Conservation (phyloP, 2,329 filamentous ascomycete genomes). For the Aspergillus sp. region DNA sequence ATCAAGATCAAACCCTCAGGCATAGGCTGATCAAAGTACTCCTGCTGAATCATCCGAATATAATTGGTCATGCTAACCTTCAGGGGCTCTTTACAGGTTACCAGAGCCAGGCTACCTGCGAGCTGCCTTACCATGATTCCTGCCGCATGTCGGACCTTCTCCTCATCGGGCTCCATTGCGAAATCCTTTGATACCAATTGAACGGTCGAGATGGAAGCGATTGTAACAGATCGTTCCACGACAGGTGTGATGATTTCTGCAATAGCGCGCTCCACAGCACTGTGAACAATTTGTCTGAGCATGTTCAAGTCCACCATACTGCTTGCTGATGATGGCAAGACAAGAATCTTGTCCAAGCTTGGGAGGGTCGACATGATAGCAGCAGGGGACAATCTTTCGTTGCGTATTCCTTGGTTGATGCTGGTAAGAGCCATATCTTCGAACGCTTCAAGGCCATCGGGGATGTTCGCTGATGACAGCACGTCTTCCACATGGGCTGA, state of each 20-base stretch:
- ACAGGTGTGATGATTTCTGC: slow-evolving; percentile 97
- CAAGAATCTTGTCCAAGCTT: slow-evolving; percentile 73
- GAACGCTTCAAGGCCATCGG: slow-evolving; percentile 72
- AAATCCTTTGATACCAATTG: slow-evolving; percentile 97
- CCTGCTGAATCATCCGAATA: slow-evolving; percentile 75
- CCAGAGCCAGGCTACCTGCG: slow-evolving; percentile 85
- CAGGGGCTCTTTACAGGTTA: slow-evolving; percentile 97
- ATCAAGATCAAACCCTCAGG: slow-evolving; percentile 95
- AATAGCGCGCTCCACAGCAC: slow-evolving; percentile 81
- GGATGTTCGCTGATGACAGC: slow-evolving; percentile 51
- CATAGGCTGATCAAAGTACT: slow-evolving; percentile 63
- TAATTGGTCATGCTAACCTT: slow-evolving; percentile 97
- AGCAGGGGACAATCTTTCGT: slow-evolving; percentile 70
- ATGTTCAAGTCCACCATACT: slow-evolving; percentile 69
- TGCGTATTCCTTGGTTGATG: slow-evolving; percentile 62
- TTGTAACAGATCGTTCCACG: slow-evolving; percentile 94
- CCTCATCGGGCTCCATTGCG: slow-evolving; percentile 84
- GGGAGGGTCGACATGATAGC: slow-evolving; percentile 76
- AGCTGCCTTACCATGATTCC: slow-evolving; percentile 93
- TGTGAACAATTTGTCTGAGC: slow-evolving; percentile 69
- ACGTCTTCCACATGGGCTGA: slow-evolving; percentile 58
- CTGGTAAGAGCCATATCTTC: slow-evolving; percentile 76
- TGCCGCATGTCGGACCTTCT: slow-evolving; percentile 77
- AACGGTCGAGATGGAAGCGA: slow-evolving; percentile 92
- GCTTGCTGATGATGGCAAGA: slow-evolving; percentile 72